These are phyloP conservation scores for Venturia asperata DNA, from an alignment of 2,329 filamentous ascomycete species.

Conservation along the genomic window DNA sequence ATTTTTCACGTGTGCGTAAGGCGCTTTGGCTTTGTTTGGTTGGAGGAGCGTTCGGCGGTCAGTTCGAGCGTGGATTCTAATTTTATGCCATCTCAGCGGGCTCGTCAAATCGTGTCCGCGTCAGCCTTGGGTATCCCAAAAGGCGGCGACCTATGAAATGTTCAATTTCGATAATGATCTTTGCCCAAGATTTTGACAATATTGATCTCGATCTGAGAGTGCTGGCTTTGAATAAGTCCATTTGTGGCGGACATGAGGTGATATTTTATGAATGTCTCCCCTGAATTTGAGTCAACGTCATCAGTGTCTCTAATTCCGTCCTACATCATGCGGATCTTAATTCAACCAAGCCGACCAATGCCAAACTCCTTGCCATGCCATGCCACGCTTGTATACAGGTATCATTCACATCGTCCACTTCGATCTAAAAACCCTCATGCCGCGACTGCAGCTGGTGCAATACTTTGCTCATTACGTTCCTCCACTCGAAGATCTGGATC, in stretches of 20 bases:
- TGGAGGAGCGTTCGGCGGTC: neutral
- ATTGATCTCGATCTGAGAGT: too few relatives aligned
- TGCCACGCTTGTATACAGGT: slow-evolving; percentile 2
- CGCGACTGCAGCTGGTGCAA: slow-evolving; percentile 4
- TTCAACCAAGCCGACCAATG: neutral
- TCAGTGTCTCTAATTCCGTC: neutral
- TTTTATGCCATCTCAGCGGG: neutral
- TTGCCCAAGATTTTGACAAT: too few relatives aligned
- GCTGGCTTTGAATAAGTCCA: too few relatives aligned
- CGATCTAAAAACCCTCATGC: neutral
- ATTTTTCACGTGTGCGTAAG: neutral
- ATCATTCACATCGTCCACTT: neutral
- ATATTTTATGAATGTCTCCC: too few relatives aligned
- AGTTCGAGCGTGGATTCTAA: neutral
- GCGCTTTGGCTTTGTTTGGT: neutral
- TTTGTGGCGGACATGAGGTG: too few relatives aligned
- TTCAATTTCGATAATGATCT: too few relatives aligned
- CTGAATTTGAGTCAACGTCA: neutral
- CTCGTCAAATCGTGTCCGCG: too few relatives aligned
- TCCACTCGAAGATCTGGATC: neutral
- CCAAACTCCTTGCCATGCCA: slow-evolving; percentile 6
- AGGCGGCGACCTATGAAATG: too few relatives aligned
- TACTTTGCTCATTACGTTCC: neutral
- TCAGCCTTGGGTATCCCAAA: too few relatives aligned
- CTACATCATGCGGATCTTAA: neutral